phyloP scores from a whole-genome alignment of 192 early-diverging fungal species.

The Phycomyces nitens region DNA sequence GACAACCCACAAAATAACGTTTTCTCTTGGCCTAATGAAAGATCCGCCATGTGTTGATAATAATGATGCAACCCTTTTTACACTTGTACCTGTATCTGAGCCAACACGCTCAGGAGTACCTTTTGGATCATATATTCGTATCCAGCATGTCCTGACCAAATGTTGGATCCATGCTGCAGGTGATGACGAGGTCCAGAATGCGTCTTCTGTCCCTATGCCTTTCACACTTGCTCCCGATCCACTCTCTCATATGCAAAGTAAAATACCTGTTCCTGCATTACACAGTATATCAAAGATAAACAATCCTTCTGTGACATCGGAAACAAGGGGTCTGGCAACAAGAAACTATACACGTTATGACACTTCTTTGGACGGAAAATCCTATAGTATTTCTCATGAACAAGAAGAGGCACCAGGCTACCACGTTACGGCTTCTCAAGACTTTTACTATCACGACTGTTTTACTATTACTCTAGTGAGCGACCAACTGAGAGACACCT shows the following conservation, averaged over 20 bases:
- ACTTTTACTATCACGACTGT: constrained; percentile 27
- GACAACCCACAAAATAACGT: constrained; percentile 5
- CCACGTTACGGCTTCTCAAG: constrained; percentile 12
- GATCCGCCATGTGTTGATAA: constrained; percentile 7
- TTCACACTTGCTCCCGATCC: background rate
- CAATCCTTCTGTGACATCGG: background rate
- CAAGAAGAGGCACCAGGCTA: background rate
- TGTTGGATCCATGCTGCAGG: constrained; percentile 21
- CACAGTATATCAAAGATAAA: background rate
- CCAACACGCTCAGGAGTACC: constrained; percentile 2
- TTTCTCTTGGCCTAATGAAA: constrained; percentile 13
- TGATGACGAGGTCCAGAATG: constrained; percentile 5
- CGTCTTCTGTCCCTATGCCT: constrained; percentile 1
- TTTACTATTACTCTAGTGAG: constrained; percentile 15
- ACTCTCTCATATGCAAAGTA: background rate
- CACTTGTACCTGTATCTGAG: constrained; percentile 11
- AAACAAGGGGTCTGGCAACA: background rate
- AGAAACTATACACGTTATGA: constrained; percentile 8
- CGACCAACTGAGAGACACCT: constrained; percentile 1
- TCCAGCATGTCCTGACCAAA: constrained; percentile 16
- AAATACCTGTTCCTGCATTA: background rate
- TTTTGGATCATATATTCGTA: constrained; percentile 19
- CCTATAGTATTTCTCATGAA: background rate
- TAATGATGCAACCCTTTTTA: constrained; percentile 18
- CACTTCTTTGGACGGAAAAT: background rate